These are phyloP conservation scores for Verticillium nonalfalfae DNA, from an alignment of 2,329 filamentous ascomycete species.

Conservation along the genomic window DNA sequence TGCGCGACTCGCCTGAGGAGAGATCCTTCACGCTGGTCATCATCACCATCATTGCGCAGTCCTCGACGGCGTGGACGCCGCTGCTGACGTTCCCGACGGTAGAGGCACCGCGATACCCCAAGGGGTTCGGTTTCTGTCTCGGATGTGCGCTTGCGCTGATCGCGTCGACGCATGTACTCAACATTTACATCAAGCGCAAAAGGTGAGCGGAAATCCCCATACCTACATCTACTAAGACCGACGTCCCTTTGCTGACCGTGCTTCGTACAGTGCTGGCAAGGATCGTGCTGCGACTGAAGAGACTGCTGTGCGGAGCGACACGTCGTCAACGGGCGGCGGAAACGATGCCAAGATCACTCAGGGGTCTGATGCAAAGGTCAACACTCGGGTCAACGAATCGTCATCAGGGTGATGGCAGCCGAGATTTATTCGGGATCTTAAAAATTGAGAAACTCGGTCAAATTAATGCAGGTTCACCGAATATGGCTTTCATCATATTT, in stretches of 20 bases:
- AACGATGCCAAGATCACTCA: not conserved
- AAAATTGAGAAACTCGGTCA: too few species aligned
- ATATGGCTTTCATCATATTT: too few species aligned
- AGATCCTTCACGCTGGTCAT: constrained; percentile 42
- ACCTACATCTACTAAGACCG: not conserved
- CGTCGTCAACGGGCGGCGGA: not conserved
- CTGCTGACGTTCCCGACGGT: constrained; percentile 42
- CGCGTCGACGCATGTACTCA: constrained; percentile 5
- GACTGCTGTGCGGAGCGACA: not conserved
- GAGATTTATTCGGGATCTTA: too few species aligned
- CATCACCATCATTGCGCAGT: constrained; percentile 45
- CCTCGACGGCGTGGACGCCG: constrained; percentile 49
- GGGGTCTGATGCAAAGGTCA: not conserved
- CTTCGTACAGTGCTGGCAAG: not conserved
- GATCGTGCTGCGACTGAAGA: not conserved
- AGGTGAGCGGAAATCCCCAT: constrained; percentile 2
- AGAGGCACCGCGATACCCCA: constrained; percentile 33
- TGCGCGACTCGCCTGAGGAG: constrained; percentile 37
- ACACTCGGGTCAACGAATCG: not conserved
- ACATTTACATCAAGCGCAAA: constrained; percentile 10
- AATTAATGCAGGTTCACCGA: too few species aligned
- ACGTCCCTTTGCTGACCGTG: not conserved
- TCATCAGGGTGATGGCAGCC: not conserved
- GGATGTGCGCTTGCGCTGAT: constrained; percentile 8
- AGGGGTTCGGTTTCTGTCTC: constrained; percentile 30